Evolutionary conservation across 176 grass and related monocot species (phyloP), one percentile per base, ranked within the genome.

Genomic region (Dendrocalamus sinicus): DNA sequence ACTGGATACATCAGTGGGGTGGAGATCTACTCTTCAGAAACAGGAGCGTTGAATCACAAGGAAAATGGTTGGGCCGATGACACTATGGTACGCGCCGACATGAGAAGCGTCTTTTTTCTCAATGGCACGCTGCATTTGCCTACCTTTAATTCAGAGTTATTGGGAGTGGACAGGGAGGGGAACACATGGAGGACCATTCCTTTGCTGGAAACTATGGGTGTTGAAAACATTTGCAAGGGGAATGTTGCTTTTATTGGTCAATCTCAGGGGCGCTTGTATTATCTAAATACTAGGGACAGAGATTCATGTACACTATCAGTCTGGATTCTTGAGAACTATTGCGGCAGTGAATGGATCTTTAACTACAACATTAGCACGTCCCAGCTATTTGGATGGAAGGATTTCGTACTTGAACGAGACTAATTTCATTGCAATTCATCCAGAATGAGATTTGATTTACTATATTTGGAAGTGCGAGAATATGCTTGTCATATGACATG

Each of bases 401-500:
- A 14, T 65, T 2, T 7, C 26, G 30, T 0, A 6, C 14, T 65
- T 2, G 12, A 32, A 65, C 26, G 62, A 26, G 62, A 32, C 62
- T 64, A 64, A 22, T 48, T 28, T 26, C 12, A 72, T 72, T 45
- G 70, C 70, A 72, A 72, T 72, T 45, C 70, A 72, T 45, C 70
- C 44, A 26, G n/a, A 72, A 26, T 72, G 70, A 44, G 24, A 23
- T 15, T 48, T 48, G 70, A 26, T 48, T 47, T 72, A 47, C 70
- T 72, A 47, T 72, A 45, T 72, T 48, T 24, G n/a, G 43, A 24
- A 23, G 22, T 5, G 70, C 0, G 3, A 45, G 44, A 23, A 72
- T 72, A n/a, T 72, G 43, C 12, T 72, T 72, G 70, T 72, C 44
- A 7, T 72, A 72, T 72, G 70, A 72, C 43, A 70, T 70, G 67